Base-by-base conservation (phyloP, 164 flowering plant genomes). In the Taxillus chinensis region DNA sequence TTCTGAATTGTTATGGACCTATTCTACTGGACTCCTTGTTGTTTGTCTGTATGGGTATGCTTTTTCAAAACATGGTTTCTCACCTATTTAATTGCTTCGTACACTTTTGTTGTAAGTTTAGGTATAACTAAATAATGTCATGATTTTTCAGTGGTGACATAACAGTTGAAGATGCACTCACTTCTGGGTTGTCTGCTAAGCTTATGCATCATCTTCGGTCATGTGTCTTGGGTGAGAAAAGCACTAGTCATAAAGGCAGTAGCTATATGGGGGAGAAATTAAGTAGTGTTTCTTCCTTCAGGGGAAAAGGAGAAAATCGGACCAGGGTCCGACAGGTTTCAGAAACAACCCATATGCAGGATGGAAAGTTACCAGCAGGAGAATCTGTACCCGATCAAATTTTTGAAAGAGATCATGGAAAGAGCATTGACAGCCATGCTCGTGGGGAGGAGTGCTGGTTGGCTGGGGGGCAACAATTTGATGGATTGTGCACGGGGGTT, bases 181-280 rank as follows among this genome's bases (percentile, higher is more conserved):
- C 92, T 51, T 90, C 90, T 66, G 96, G 97, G 13, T 72, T 95
- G 67, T 74, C 99, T 39, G 82, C 96, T 43, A 95, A 95, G 66
- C 86, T 95, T 66, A 89, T 95, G 99, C 89, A 84, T 45, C 91
- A 75, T 72, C 90, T 95, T 74, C 97, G 97, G n/a, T 43, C 74
- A 3, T 81, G 95, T 60, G 89, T 85, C 62, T 76, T 95, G 66
- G 97, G 96, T 39, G 97, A 87, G 63, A 65, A 78, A 45, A 83
- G 68, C 67, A 60, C 72, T 15, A 79, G 73, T 65, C 97, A 83
- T 41, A 93, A 75, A 70, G 95, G 87, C 64, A 65, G 68, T 55
- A 66, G 56, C 62, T 70, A 75, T 77, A 51, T 54, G 39, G 15
- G 67, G 43, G 97, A 91, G 10, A 61, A 57, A 64, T 91, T 82